Conservation (phyloP, 805 yeast genomes). For the Saccharomycopsis malanga region DNA sequence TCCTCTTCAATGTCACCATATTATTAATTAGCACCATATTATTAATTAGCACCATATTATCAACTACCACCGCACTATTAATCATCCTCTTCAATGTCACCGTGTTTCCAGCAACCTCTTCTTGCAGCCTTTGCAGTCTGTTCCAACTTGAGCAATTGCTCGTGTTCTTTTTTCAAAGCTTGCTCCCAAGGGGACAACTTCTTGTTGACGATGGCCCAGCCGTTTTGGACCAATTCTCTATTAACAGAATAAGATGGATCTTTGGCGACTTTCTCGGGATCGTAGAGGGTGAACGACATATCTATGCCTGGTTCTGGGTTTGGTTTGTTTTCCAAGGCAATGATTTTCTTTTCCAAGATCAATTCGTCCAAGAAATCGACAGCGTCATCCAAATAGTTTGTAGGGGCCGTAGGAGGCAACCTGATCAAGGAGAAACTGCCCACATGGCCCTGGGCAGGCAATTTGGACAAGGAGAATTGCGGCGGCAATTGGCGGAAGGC, state of each 20-base stretch:
- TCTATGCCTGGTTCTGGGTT: constrained; percentile 37
- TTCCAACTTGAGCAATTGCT: constrained; percentile 39
- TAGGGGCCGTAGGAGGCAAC: constrained; percentile 50
- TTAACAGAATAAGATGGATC: constrained; percentile 55
- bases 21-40: no score
- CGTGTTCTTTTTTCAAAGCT: constrained; percentile 32
- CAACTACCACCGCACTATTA: no score
- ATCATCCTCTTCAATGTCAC: constrained; percentile 54
- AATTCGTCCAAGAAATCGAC: constrained; percentile 47
- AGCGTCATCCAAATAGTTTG: constrained; percentile 49
- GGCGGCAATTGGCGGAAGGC: constrained; percentile 48
- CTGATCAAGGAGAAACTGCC: constrained; percentile 45
- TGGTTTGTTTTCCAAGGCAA: constrained; percentile 43
- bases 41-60: no score
- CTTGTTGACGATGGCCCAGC: constrained; percentile 49
- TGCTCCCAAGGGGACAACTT: constrained; percentile 32
- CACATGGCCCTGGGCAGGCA: constrained; percentile 51
- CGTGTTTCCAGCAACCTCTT: constrained; percentile 69
- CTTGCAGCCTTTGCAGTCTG: constrained; percentile 41
- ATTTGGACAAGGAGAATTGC: constrained; percentile 34
- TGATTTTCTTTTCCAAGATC: constrained; percentile 44
- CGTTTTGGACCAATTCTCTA: constrained; percentile 49
- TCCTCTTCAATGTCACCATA: no score
- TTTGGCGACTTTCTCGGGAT: constrained; percentile 44
- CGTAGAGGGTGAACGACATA: constrained; percentile 47